Evolutionary conservation across 192 early-diverging fungal species (phyloP).

Genomic region (Coemansia javaensis): DNA sequence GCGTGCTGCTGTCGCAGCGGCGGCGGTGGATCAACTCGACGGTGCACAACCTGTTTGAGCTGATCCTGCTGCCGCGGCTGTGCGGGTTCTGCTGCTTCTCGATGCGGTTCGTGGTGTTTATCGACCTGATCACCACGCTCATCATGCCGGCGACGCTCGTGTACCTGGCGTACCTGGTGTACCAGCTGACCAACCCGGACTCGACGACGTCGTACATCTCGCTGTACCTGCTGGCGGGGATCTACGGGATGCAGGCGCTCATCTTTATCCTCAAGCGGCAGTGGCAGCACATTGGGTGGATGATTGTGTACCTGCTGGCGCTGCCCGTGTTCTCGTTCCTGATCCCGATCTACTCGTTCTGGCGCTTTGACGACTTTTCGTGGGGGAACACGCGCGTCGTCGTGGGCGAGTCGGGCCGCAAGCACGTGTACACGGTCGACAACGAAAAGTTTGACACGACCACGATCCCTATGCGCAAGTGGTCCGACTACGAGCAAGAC

Average conservation of each 20-base stretch:
- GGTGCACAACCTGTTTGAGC: slow-evolving; percentile 96
- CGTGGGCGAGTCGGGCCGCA: slow-evolving; percentile 79
- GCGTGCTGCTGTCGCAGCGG: slow-evolving; percentile 91
- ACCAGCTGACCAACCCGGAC: slow-evolving; percentile 54
- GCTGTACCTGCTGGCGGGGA: slow-evolving; percentile 76
- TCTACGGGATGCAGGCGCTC: slow-evolving; percentile 85
- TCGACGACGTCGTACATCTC: slow-evolving; percentile 72
- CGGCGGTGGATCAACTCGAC: slow-evolving; percentile 99
- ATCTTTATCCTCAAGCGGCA: slow-evolving; percentile 85
- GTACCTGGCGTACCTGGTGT: slow-evolving; percentile 83
- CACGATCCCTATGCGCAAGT: slow-evolving; percentile 70
- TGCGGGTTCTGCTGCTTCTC: slow-evolving; percentile 98
- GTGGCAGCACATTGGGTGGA: slow-evolving; percentile 93
- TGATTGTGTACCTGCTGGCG: slow-evolving; percentile 91
- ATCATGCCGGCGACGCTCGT: slow-evolving; percentile 88
- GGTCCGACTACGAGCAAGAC: slow-evolving; percentile 77
- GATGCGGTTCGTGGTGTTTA: slow-evolving; percentile 92
- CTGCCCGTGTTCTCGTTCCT: slow-evolving; percentile 84
- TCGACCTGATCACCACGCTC: slow-evolving; percentile 89
- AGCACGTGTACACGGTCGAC: slow-evolving; percentile 60
- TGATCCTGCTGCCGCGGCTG: slow-evolving; percentile 84
- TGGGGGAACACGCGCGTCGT: slow-evolving; percentile 97
- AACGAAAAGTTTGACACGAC: slow-evolving; percentile 79
- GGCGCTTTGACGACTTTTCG: slow-evolving; percentile 99
- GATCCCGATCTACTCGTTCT: slow-evolving; percentile 89